phyloP scores from a whole-genome alignment of 1,139 yeast genomes.

The Yamadazyma oceani region DNA sequence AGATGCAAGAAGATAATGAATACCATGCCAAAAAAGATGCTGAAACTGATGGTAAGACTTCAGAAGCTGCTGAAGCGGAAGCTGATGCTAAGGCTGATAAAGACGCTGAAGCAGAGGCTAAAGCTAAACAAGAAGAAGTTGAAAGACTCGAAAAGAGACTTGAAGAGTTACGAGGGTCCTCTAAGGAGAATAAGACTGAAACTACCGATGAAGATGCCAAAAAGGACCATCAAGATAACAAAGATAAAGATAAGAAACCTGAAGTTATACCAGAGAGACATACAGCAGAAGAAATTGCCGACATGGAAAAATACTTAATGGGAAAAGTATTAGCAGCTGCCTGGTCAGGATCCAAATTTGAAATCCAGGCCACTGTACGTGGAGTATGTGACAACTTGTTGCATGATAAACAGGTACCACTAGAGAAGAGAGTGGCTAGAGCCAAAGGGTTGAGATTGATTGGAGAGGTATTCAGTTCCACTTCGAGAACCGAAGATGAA shows the following conservation, averaged over 20 bases:
- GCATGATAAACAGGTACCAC: constrained; percentile 58
- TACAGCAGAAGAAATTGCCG: constrained; percentile 78
- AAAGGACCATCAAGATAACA: constrained; percentile 6
- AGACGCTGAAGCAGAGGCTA: constrained; percentile 10
- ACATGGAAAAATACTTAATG: constrained; percentile 80
- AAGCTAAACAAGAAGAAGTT: constrained; percentile 10
- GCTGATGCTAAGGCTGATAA: constrained; percentile 11
- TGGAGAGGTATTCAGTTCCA: constrained; percentile 69
- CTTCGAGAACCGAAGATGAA: constrained; percentile 77
- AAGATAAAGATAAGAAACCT: constrained; percentile 5
- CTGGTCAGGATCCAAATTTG: constrained; percentile 92
- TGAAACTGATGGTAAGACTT: constrained; percentile 24
- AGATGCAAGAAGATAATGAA: constrained; percentile 62
- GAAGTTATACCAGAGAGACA: constrained; percentile 49
- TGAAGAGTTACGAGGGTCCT: constrained; percentile 8
- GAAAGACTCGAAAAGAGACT: constrained; percentile 9
- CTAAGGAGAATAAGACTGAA: no score
- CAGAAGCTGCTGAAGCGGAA: constrained; percentile 23
- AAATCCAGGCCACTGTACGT: constrained; percentile 83
- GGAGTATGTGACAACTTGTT: constrained; percentile 82
- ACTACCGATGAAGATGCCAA: not conserved
- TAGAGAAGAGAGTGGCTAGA: constrained; percentile 61
- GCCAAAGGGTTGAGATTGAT: constrained; percentile 76
- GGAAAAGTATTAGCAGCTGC: constrained; percentile 95
- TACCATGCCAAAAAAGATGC: constrained; percentile 45